Base-by-base conservation (phyloP, 805 yeast species). In the Cyberlindnera saturnus region DNA sequence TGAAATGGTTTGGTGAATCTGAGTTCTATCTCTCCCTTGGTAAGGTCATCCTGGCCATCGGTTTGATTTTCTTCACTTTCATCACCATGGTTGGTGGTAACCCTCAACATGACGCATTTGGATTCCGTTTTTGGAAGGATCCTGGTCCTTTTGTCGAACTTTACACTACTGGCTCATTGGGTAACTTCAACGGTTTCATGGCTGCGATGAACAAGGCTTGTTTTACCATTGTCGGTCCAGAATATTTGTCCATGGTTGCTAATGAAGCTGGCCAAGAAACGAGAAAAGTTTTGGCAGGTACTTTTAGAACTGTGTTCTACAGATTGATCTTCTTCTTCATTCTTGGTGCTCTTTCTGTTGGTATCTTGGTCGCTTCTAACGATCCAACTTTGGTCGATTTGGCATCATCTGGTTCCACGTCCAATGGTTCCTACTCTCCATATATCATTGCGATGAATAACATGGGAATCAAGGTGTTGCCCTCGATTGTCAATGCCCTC, bases 11-110 rank as follows among this genome's bases (percentile, higher is more conserved):
- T 51, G 82, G 79, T 55, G 73, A 72, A 45, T 73, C 79, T 3
- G 80, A 75, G 56, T 73, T 74, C 40, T 6, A 68, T 58, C 46
- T 85, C 79, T 60, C 83, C 82, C 82, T 72, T 79, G 51, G 84
- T 61, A 85, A 84, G 60, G 77, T 85, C 30, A 48, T 82, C 40
- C 74, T 85, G 14, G 85, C 18, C 14, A 56, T 80, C 13, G 95
- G 91, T 6, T 69, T 86, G 41, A 70, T 86, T 40, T 59, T 81
- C 32, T 85, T 82, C 62, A 83, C 91, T 4, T 80, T 86, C 53
- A 61, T 85, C 40, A 77, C 86, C 6, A 86, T 86, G 91, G 77
- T 82, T 30, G 95, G 95, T 34, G 96, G 95, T 28, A 86, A 84
- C 59, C 95, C 95, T 2, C 61, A 67, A 37, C 78, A 74, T 48